Base-by-base conservation (phyloP, 148 eudicot species). In the Persicaria tinctoria region DNA sequence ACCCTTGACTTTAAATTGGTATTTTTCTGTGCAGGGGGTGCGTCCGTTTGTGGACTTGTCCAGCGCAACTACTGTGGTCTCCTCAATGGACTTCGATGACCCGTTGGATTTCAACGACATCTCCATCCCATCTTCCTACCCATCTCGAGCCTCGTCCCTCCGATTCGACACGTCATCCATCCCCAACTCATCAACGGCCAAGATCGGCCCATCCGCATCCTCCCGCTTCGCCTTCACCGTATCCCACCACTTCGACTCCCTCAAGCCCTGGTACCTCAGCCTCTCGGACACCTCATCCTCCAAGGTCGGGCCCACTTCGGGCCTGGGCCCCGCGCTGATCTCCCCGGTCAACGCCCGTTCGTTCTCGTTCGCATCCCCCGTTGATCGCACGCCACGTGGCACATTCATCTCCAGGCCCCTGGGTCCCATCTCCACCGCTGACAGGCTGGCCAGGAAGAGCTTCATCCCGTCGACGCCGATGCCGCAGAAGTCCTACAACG, bases 211-310 rank as follows among this genome's bases (percentile, higher is more conserved):
- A 0, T 89, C 92, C 63, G 86, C 98, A 3, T 95, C 98, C 8
- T 89, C 98, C 17, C 88, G 98, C 44, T 95, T 95, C 79, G 80
- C 98, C 75, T 95, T 95, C 89, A 92, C 96, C 0, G 98, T 95
- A 46, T 85, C 96, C 3, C 98, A 89, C 84, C 83, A 85, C 77
- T 73, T 87, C 32, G 97, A 95, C 90, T 92, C 98, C 6, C 84
- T 95, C 81, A 95, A 95, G 73, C 98, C 98, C 0, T 95, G 98
- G 98, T 83, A 90, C 88, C 89, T 95, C 41, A 79, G 92, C 55
- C 77, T 92, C 5, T 79, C 92, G 4, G 96, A 89, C 85, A 78
- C 97, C 57, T 5, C 60, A 4, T 75, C 91, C 3, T 86, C 91
- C 51, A 90, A 86, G 60, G 90, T 92, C 4, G 95, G 97, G 46